phyloP scores from a whole-genome alignment of 2,329 filamentous ascomycete species.

The Aspergillus melleus region DNA sequence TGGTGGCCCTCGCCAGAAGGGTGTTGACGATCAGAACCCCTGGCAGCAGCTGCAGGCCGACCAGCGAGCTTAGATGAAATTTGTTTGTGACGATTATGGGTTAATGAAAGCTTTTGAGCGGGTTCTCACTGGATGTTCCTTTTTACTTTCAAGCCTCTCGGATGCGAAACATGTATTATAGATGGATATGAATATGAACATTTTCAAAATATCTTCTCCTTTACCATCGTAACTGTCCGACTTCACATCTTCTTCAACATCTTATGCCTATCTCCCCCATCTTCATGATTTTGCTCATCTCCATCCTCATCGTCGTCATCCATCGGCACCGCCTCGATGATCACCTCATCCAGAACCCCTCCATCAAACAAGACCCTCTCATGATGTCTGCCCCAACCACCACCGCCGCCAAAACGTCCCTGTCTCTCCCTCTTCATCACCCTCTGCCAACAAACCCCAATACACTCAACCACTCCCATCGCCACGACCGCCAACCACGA shows the following conservation, averaged over 20 bases:
- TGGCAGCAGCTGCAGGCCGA: slow-evolving; percentile 29
- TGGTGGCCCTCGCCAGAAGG: slow-evolving; percentile 26
- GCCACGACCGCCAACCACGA: background rate
- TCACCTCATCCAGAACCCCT: slow-evolving; percentile 1
- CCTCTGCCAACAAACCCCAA: background rate
- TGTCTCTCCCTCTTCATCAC: background rate
- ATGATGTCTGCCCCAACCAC: background rate
- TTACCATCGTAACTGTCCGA: background rate
- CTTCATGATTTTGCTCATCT: background rate
- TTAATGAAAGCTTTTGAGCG: slow-evolving; percentile 1
- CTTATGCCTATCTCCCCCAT: too few relatives aligned
- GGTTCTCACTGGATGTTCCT: background rate
- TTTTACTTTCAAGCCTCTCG: background rate
- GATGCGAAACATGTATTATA: background rate
- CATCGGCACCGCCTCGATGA: slow-evolving; percentile 1
- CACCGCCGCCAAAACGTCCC: background rate
- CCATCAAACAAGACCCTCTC: background rate
- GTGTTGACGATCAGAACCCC: slow-evolving; percentile 21
- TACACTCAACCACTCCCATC: background rate
- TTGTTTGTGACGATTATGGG: background rate
- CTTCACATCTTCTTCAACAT: background rate
- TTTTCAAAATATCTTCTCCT: background rate
- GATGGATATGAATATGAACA: background rate
- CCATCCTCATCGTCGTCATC: slow-evolving; percentile 4
- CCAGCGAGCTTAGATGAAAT: slow-evolving; percentile 28